A percentile compares a stretch with the other conserved stretches of the same genome.
Conservation (phyloP, 768 basidiomycete species). For the Tylopilus felleus region DNA sequence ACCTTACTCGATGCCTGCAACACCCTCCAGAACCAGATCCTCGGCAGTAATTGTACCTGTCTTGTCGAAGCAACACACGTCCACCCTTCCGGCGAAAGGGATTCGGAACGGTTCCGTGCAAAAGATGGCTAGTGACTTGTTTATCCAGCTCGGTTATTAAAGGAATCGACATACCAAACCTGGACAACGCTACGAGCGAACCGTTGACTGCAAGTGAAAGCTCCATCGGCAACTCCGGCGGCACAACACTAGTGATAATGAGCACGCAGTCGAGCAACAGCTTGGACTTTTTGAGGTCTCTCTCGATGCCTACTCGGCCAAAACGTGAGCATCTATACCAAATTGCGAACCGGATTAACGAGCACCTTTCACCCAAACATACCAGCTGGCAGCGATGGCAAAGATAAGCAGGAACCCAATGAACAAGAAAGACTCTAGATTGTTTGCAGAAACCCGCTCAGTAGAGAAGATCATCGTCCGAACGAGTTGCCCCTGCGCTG, state of each 20-base stretch:
- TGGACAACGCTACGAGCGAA: constrained; percentile 88
- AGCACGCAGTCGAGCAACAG: constrained; percentile 92
- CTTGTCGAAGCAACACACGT: constrained; percentile 99
- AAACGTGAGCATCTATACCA: constrained; percentile 4
- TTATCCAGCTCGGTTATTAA: not conserved
- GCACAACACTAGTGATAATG: constrained; percentile 96
- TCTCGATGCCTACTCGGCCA: constrained; percentile 67
- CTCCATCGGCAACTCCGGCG: constrained; percentile 98
- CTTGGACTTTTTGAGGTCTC: constrained; percentile 92
- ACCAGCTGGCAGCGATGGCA: constrained; percentile 96
- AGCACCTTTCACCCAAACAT: constrained; percentile 94
- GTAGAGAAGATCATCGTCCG: constrained; percentile 99
- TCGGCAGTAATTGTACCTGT: constrained; percentile 98
- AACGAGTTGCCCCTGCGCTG: constrained; percentile 94
- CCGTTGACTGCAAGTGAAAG: constrained; percentile 94
- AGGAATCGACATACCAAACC: constrained; percentile 61
- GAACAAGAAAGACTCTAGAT: constrained; percentile 92
- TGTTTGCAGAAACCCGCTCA: constrained; percentile 95
- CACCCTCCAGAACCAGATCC: constrained; percentile 89
- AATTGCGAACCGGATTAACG: not conserved
- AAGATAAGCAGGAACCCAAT: constrained; percentile 98
- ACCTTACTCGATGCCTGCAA: constrained; percentile 85
- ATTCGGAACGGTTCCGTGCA: constrained; percentile 99
- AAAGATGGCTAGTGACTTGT: constrained; percentile 72
- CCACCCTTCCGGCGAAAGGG: constrained; percentile 91